Base-by-base conservation (phyloP, 1,284 basidiomycete genomes). In the Leccinum discolor region DNA sequence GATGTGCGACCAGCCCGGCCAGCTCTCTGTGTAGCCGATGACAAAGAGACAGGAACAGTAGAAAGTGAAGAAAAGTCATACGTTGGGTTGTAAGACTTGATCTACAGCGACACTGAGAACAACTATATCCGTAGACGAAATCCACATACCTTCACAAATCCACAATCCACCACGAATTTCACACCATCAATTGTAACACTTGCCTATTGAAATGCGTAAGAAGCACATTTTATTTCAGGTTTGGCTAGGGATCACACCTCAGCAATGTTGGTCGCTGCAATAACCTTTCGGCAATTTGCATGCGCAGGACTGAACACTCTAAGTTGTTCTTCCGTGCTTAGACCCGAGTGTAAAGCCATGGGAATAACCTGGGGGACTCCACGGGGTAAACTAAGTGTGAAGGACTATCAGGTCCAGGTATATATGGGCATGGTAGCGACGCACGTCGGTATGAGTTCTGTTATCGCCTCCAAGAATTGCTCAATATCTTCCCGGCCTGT, bases 401-500 rank as follows among this genome's bases (percentile, higher is more conserved):
- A 59, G 16, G 16, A 65, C 32, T 2, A 61, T 67, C 58, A 68
- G 68, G 29, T 64, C 54, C 35, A 66, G 40, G 23, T 8, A 66
- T 18, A 58, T 57, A 4, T 62, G 52, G 44, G 47, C 42, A 52
- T 21, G 38, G 44, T 1, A 38, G 42, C 18, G 59, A 16, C 86
- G 68, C 71, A 95, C 94, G 85, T 86, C 59, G 92, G 86, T 50
- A 93, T 76, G 63, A 92, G 81, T 71, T 99, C 96, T 0, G 91
- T 82, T 2, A 99, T 81, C 63, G 88, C 86, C 71, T 97, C 92
- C 8, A 98, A 78, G 65, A 92, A 96, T 38, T 86, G 82, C 58
- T 99, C 95, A 61, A 99, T 99, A 74, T 99, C 98, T 72, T 99
- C 97, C 64, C 97, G 85, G n/a, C 98, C 96, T 0, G 98, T 96